A percentile compares a stretch with the other conserved stretches of the same genome.
These are phyloP conservation scores for Colletotrichum paranaense DNA, from an alignment of 2,329 filamentous ascomycete genomes.

Conservation along the genomic window DNA sequence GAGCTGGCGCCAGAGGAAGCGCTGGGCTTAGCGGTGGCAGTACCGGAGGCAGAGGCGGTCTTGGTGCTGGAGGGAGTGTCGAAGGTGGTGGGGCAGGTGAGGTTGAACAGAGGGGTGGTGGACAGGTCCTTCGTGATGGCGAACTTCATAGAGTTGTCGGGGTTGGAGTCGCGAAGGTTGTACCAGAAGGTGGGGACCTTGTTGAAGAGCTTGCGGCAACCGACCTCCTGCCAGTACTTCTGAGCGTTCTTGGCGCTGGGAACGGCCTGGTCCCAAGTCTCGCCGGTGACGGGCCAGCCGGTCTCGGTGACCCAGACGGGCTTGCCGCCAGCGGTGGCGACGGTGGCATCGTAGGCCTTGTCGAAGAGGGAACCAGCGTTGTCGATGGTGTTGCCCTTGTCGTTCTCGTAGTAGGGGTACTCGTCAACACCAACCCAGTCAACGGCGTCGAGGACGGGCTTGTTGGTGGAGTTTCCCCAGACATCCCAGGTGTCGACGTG, in stretches of 20 bases:
- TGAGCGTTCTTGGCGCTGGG: conserved; percentile 69
- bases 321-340: conserved; percentile 61
- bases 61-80: conserved; percentile 45
- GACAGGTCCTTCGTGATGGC: conserved; percentile 65
- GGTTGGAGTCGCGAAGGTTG: conserved; percentile 70
- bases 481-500: conserved; percentile 78
- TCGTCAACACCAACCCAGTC: conserved; percentile 75
- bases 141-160: conserved; percentile 68
- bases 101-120: conserved; percentile 62
- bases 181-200: conserved; percentile 71
- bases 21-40: conserved; percentile 31
- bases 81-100: conserved; percentile 61
- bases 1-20: conserved; percentile 37
- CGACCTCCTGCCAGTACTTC: conserved; percentile 72
- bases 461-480: conserved; percentile 70
- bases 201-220: conserved; percentile 68
- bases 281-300: conserved; percentile 71
- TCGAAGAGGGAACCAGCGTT: conserved; percentile 67
- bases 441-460: conserved; percentile 68
- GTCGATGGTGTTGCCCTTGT: conserved; percentile 65
- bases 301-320: conserved; percentile 73
- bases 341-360: conserved; percentile 55
- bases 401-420: conserved; percentile 74
- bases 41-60: conserved; percentile 36
- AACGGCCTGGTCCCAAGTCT: conserved; percentile 64